Conservation (phyloP, 2,329 filamentous ascomycete species). For the Colletotrichum costaricense region DNA sequence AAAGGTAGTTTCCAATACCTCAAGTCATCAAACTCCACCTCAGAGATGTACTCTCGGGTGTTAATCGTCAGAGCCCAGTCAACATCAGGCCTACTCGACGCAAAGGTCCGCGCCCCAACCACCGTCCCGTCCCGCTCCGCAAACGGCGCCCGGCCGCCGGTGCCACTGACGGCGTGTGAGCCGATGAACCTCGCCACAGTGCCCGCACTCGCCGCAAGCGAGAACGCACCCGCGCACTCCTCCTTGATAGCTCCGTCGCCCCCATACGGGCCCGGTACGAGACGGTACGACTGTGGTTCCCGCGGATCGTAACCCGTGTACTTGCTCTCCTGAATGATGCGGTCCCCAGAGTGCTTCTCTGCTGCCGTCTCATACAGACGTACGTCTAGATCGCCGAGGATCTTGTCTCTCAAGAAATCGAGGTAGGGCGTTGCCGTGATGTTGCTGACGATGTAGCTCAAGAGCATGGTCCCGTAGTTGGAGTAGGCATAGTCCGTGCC, state of each 20-base stretch:
- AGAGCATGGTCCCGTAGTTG: conserved; percentile 34
- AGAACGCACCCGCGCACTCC: conserved; percentile 22
- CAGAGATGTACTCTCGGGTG: conserved; percentile 15
- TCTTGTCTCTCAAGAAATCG: conserved; percentile 18
- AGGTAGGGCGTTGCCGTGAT: conserved; percentile 25
- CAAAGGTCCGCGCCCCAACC: conserved; percentile 10
- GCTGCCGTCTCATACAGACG: conserved; percentile 33
- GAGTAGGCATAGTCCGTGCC: conserved; percentile 19
- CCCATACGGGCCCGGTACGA: conserved; percentile 15
- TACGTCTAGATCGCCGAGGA: conserved; percentile 31
- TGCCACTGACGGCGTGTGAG: conserved; percentile 25
- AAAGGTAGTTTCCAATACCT: background rate
- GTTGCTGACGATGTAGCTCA: conserved; percentile 34
- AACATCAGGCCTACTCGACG: background rate
- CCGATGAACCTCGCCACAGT: conserved; percentile 31
- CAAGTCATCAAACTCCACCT: background rate
- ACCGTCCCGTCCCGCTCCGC: conserved; percentile 2
- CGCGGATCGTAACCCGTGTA: conserved; percentile 25
- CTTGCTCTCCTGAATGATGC: conserved; percentile 31
- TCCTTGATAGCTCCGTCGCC: conserved; percentile 38
- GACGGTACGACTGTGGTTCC: background rate
- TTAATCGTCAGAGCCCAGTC: conserved; percentile 29
- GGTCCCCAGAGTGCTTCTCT: conserved; percentile 19
- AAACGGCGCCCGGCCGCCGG: background rate
- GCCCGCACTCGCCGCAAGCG: conserved; percentile 30